Percentiles rank a stretch among this genome's conserved stretches.
Conservation (phyloP, 2,329 filamentous ascomycete genomes). For the Hypoxylon sp. region DNA sequence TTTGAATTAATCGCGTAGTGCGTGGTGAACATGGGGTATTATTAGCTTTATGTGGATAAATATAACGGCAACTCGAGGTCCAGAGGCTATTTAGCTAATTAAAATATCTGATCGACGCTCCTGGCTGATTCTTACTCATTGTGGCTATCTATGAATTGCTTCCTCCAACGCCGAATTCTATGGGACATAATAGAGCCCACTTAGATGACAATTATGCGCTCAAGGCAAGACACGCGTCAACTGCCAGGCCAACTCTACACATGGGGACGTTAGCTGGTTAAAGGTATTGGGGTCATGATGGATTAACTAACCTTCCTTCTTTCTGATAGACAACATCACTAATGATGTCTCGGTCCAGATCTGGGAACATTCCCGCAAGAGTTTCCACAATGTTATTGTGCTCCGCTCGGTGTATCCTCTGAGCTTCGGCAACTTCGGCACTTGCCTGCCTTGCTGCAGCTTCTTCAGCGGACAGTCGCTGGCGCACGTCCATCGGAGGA, state of each 20-base stretch:
- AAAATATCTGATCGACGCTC: slow-evolving; percentile 19
- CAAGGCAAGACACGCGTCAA: slow-evolving; percentile 86
- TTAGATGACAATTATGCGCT: slow-evolving; percentile 55
- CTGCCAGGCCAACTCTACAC: slow-evolving; percentile 82
- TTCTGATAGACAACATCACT: slow-evolving; percentile 97
- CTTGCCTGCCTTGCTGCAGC: slow-evolving; percentile 91
- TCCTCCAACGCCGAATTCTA: slow-evolving; percentile 13
- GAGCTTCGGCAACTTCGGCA: slow-evolving; percentile 89
- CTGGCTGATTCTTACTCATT: slow-evolving; percentile 12
- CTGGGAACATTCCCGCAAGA: slow-evolving; percentile 95
- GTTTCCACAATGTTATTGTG: slow-evolving; percentile 95
- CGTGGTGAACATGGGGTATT: slow-evolving; percentile 27
- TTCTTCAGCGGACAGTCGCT: slow-evolving; percentile 81
- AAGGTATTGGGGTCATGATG: slow-evolving; percentile 18
- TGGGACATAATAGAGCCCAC: slow-evolving; percentile 2
- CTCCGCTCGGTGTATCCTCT: slow-evolving; percentile 85
- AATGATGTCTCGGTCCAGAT: slow-evolving; percentile 93
- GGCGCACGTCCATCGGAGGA: slow-evolving; percentile 56
- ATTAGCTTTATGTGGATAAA: slow-evolving; percentile 28
- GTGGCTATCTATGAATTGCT: slow-evolving; percentile 24
- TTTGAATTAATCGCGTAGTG: neutral
- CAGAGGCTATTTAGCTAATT: slow-evolving; percentile 18
- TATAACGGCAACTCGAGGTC: slow-evolving; percentile 19
- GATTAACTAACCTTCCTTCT: slow-evolving; percentile 82
- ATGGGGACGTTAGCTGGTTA: slow-evolving; percentile 2